Percentiles rank a stretch among this genome's conserved stretches.
Evolutionary conservation across 2,329 filamentous ascomycete species (phyloP).

Genomic region (Colletotrichum tropicale): DNA sequence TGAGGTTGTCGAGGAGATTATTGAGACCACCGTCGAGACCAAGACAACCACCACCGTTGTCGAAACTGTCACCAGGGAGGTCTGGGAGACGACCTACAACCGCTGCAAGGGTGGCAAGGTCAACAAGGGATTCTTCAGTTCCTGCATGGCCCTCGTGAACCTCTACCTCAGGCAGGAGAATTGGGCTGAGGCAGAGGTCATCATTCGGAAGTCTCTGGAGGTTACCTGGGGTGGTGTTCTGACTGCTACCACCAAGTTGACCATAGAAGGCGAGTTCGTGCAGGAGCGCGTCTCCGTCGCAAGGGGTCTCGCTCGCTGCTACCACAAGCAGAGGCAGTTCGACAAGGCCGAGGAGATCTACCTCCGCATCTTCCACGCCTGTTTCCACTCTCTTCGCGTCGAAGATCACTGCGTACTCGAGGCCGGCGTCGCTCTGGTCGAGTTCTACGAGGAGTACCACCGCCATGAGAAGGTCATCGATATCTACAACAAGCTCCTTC

Average conservation of each 20-base stretch:
- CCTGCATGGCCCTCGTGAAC: conserved; percentile 36
- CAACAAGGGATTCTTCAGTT: conserved; percentile 37
- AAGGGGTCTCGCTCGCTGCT: conserved; percentile 37
- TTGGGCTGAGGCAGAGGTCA: conserved; percentile 38
- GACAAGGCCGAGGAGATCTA: conserved; percentile 42
- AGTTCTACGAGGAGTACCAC: conserved; percentile 32
- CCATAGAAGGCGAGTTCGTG: conserved; percentile 32
- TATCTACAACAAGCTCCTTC: conserved; percentile 36
- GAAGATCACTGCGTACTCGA: conserved; percentile 33
- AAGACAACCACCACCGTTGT: conserved; percentile 38
- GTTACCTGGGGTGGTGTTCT: conserved; percentile 42
- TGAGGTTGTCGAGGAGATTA: conserved; percentile 43
- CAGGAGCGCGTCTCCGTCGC: conserved; percentile 37
- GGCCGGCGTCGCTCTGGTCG: conserved; percentile 31
- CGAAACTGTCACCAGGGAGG: conserved; percentile 36
- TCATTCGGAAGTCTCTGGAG: conserved; percentile 38
- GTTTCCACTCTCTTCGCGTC: conserved; percentile 30
- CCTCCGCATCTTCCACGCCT: conserved; percentile 39
- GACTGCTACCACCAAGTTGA: conserved; percentile 30
- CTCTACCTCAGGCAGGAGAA: conserved; percentile 32
- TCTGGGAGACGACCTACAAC: conserved; percentile 38
- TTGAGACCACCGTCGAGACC: conserved; percentile 33
- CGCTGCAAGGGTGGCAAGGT: conserved; percentile 37
- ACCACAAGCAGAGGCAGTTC: conserved; percentile 37
- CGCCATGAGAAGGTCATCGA: conserved; percentile 40